Conservation (phyloP, 2,329 filamentous ascomycete species). For the Verticillium nubilum region DNA sequence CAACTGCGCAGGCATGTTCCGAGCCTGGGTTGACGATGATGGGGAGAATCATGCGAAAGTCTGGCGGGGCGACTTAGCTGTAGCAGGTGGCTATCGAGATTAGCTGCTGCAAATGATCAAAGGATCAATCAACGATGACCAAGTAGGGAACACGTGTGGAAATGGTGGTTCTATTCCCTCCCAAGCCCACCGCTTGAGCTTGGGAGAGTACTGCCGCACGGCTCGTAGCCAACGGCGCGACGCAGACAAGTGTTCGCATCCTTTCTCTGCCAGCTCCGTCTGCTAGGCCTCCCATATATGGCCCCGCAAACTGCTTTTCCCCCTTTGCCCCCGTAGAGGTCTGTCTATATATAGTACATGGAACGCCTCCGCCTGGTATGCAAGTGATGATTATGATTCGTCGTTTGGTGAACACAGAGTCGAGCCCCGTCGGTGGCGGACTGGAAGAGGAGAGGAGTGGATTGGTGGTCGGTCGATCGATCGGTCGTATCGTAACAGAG, state of each 20-base stretch:
- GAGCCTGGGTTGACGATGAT: slow-evolving; percentile 65
- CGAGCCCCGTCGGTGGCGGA: neutral
- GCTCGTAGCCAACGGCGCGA: neutral
- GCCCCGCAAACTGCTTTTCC: neutral
- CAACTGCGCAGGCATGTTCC: slow-evolving; percentile 85
- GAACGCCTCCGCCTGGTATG: slow-evolving; percentile 7
- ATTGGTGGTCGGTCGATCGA: neutral
- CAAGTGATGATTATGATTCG: slow-evolving; percentile 7
- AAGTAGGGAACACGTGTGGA: neutral
- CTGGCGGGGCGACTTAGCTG: neutral
- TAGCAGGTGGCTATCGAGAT: neutral
- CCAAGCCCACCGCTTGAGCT: neutral
- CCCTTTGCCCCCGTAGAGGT: neutral
- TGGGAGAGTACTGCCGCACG: neutral
- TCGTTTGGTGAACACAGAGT: slow-evolving; percentile 4
- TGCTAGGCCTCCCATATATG: neutral
- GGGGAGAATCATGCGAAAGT: slow-evolving; percentile 36
- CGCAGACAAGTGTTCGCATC: neutral
- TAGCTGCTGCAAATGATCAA: neutral
- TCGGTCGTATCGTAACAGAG: neutral
- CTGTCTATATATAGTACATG: slow-evolving; percentile 9
- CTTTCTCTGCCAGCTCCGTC: slow-evolving; percentile 1
- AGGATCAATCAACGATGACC: neutral
- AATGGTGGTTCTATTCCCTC: neutral
- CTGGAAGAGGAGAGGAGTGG: slow-evolving; percentile 10